Base-by-base conservation (phyloP, 2,329 filamentous ascomycete species). In the Aspergillus brunneoviolaceus region DNA sequence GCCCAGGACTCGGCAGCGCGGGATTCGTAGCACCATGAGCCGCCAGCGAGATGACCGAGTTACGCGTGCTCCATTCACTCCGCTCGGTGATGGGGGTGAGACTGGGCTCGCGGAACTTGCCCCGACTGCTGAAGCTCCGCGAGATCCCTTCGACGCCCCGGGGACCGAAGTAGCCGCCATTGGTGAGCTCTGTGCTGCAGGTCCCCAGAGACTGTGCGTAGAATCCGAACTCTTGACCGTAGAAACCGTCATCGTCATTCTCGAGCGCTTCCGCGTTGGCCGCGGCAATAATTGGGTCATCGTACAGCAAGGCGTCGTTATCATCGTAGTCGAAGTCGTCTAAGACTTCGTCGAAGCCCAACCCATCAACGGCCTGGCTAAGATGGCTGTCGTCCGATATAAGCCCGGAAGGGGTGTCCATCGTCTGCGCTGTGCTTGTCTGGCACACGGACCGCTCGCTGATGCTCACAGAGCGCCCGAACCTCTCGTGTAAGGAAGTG, bases 191-290 rank as follows among this genome's bases (percentile, higher is more conserved):
- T 6, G 81, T 77, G 45, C 79, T 79, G 58, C 79, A 77, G 31
- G 78, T 79, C 21, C 80, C 81, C 51, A 81, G 73, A 11, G 77
- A 74, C 19, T 78, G 76, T 25, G 93, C 92, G 74, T 96, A 99
- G 74, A 99, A 99, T 0, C 92, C 93, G 71, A 99, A 99, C 73
- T 99, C 95, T 67, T 92, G 89, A 0, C 95, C 95, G 71, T 99
- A 99, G 80, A 95, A 96, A 0, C 92, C 94, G 64, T 97, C 94
- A 6, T 89, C 89, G 70, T 99, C 95, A 66, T 92, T 93, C 50
- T 95, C 94, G 7, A 99, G 82, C 1, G 90, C 95, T 72, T 95
- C 93, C 0, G 94, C 93, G 68, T 99, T 99, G 5, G 95, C 95
- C 60, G 92, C 95, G 0, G 93, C 94, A 61, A 99, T 96, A 67